Evolutionary conservation across 768 basidiomycete genomes (phyloP), one percentile per base, ranked within the genome.

Genomic region (Termitomyces sp.): DNA sequence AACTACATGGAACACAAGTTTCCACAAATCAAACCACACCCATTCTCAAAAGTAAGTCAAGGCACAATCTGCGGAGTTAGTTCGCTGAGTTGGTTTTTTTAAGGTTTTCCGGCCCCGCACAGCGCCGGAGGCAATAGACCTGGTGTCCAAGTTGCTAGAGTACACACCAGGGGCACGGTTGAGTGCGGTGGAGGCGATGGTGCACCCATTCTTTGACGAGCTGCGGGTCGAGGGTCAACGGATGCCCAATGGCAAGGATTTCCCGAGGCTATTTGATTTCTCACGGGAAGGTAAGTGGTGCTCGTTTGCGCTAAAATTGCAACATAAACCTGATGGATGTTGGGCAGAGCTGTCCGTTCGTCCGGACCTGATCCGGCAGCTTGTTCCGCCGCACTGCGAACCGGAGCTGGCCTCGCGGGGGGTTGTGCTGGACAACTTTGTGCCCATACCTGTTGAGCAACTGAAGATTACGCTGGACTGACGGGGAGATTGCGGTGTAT

Each of bases 1-100:
- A 99, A 99, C 79, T 99, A 99, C 77, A 98, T 98, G 97, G 97
- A 99, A 71, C 97, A 99, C 85, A 98, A 98, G 76, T 99, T 99
- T 81, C 97, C 97, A 1, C 96, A 98, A 76, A 99, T 99, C 81
- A 95, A 96, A 72, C 94, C 95, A n/a, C 96, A 98, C 70, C 95
- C 95, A 0, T 98, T 98, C 80, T 90, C 89, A 70, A 98, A 98
- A 87, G 93, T 93, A 58, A 27, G 74, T 69, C 20, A 72, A 70
- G 37, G 37, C 12, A 13, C 1, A 12, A 13, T 4, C 5, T 6
- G 26, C 18, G 50, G 50, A 40, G 36, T 20, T 37, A 6, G 34
- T 18, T 34, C 22, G 22, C 33, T 36, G 26, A 56, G 47, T 20
- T 18, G 22, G 45, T 54, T 32, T 27, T 48, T 58, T 50, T 48